phyloP scores from a whole-genome alignment of 768 basidiomycete genomes.

The Tricholoma saponaceum region DNA sequence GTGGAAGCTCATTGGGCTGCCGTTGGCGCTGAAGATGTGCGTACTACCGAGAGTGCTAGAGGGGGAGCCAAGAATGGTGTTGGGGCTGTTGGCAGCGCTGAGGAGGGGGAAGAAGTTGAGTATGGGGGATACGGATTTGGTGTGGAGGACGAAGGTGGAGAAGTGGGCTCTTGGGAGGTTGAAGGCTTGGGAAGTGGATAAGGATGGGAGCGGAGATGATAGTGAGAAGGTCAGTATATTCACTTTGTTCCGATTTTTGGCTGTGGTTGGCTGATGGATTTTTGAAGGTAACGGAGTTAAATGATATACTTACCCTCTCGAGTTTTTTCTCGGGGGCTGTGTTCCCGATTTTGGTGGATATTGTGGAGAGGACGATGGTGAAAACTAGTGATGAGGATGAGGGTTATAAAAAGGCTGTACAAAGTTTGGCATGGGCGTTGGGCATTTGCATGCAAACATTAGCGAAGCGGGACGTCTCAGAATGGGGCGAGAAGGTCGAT shows the following conservation, averaged over 20 bases:
- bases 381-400: slow-evolving; percentile 18
- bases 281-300: slow-evolving; percentile 45
- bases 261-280: not conserved
- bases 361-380: slow-evolving; percentile 40
- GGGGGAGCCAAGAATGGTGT: slow-evolving; percentile 33
- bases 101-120: slow-evolving; percentile 44
- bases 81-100: slow-evolving; percentile 50
- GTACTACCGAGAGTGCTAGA: slow-evolving; percentile 38
- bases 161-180: slow-evolving; percentile 43
- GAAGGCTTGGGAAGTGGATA: slow-evolving; percentile 33
- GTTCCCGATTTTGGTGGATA: slow-evolving; percentile 35
- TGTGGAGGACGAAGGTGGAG: slow-evolving; percentile 55
- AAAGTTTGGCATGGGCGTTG: slow-evolving; percentile 50
- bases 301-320: slow-evolving; percentile 51
- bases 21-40: slow-evolving; percentile 51
- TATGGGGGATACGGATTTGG: slow-evolving; percentile 45
- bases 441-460: slow-evolving; percentile 58
- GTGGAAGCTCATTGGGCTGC: slow-evolving; percentile 68
- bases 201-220: slow-evolving; percentile 28
- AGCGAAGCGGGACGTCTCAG: slow-evolving; percentile 32
- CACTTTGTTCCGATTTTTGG: not conserved
- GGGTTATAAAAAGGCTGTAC: slow-evolving; percentile 19
- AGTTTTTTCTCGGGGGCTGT: slow-evolving; percentile 44
- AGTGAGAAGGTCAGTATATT: not conserved
- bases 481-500: slow-evolving; percentile 48